phyloP scores from a whole-genome alignment of 192 early-diverging fungal species.

The Chytriomyces sp. region DNA sequence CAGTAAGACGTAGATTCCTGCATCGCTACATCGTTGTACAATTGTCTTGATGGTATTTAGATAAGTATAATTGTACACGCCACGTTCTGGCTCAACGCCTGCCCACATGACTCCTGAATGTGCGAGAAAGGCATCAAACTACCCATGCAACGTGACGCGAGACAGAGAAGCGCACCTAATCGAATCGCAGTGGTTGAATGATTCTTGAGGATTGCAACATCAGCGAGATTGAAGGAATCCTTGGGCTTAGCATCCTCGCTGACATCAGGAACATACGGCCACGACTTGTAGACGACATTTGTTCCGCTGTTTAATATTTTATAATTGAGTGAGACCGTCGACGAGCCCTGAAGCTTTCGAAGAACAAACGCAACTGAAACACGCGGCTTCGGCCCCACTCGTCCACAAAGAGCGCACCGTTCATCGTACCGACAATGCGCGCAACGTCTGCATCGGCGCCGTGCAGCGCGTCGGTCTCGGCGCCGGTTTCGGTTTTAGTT shows the following conservation, averaged over 20 bases:
- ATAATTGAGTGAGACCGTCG: too few species aligned
- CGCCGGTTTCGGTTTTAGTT: too few species aligned
- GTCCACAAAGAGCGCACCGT: slow-evolving; percentile 21
- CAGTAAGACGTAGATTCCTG: slow-evolving; percentile 64
- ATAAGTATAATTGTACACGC: slow-evolving; percentile 58
- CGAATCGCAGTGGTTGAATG: slow-evolving; percentile 29
- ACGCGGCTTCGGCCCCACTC: slow-evolving; percentile 15
- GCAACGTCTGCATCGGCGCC: too few species aligned
- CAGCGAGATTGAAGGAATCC: slow-evolving; percentile 25
- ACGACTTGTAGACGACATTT: slow-evolving; percentile 33
- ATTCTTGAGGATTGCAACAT: slow-evolving; percentile 19
- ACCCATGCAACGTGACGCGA: not conserved
- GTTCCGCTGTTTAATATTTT: slow-evolving; percentile 20
- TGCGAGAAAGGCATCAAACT: not conserved
- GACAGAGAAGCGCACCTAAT: not conserved
- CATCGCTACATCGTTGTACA: slow-evolving; percentile 48
- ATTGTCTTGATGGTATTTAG: slow-evolving; percentile 55
- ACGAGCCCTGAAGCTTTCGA: not conserved
- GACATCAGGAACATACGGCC: slow-evolving; percentile 21
- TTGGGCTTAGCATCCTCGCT: slow-evolving; percentile 18
- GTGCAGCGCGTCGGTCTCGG: too few species aligned
- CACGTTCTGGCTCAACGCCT: slow-evolving; percentile 63
- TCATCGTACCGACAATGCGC: slow-evolving; percentile 6
- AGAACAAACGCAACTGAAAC: slow-evolving; percentile 1
- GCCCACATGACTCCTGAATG: slow-evolving; percentile 55